Base-by-base conservation (phyloP, 2,329 filamentous ascomycete genomes). In the Cercospora brassicicola region DNA sequence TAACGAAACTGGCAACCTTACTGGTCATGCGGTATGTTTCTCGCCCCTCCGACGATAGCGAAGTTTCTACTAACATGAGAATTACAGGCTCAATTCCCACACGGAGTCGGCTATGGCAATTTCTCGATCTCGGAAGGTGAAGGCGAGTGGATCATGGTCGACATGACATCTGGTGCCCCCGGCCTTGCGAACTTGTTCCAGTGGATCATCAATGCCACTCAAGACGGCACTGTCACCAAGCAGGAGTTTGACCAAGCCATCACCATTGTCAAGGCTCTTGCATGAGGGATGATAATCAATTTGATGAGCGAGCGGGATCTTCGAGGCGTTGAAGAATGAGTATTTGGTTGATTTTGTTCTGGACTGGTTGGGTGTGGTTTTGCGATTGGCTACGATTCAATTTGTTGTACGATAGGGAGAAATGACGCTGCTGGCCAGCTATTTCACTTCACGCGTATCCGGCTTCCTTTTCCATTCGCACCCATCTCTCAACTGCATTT, bases 141-240 rank as follows among this genome's bases (percentile, higher is more conserved):
- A 26, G 57, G 57, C 11, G n/a, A 39, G 57, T 60, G 57, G 57
- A 60, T 60, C 57, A 60, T 39, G 20, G 57, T 60, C 31, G 57
- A 60, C 23, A 36, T 23, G 15, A 60, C 30, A 15, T 26, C 31
- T 9, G 57, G 57, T 13, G 31, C 57, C 4, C 28, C 20, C n/a
- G 57, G 36, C 3, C 31, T 60, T 33, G 15, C 30, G 6, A 39
- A 31, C 28, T 31, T 60, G 18, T 60, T 39, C 20, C 28, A 39
- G 7, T 36, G 28, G 57, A 33, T 60, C 15, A 13, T 60, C 13
- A 39, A 20, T 13, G 57, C 30, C n/a, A 36, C 31, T 20, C 31
- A 60, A 13, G 57, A 60, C 10, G 57, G 57, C 20, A 60, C 20
- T 13, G 30, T 60, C 3, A 60, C 31, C 7, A 39, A 20, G 31